Base-by-base conservation (phyloP, 257 asterid genomes). In the Cynanchum wilfordii region DNA sequence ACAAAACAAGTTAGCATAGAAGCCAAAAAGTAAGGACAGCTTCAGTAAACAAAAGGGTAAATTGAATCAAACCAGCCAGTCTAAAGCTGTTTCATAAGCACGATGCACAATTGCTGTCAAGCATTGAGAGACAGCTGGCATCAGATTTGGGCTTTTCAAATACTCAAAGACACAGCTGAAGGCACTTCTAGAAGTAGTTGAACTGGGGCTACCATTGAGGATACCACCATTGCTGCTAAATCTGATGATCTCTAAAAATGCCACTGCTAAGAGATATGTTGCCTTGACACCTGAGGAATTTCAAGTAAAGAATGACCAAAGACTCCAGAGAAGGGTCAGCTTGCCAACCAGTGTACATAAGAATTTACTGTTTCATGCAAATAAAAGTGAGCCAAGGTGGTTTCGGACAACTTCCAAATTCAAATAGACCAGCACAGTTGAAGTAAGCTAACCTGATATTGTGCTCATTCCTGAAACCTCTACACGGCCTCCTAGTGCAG, bases 171-270 rank as follows among this genome's bases (percentile, higher is more conserved):
- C 99, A 81, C 98, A 92, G 82, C 91, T 87, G 82, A 95, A 95
- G 68, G 99, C 96, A 89, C 99, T 95, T 77, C 88, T 86, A 79
- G 97, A 89, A 75, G 92, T 86, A 42, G 86, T 79, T 60, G 89
- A 84, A 70, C 70, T 83, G 52, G 87, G 85, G 83, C 82, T 86
- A 79, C 96, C 96, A 81, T 90, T 95, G 52, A 95, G 94, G 79
- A 92, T 84, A 59, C 99, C 99, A 73, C 99, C 99, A 72, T 95
- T 95, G 91, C 99, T 95, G 81, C 92, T 92, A 84, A 95, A 95
- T 67, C 99, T 86, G 81, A 89, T 92, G 75, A 95, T 92, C 93
- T 95, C 99, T 75, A 95, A 71, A 81, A 90, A 90, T 42, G 98
- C 92, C 51, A 95, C 99, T n/a, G 99, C 99, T 79, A 92, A 87